Evolutionary conservation across 2,329 filamentous ascomycete species (phyloP).

Genomic region (Colletotrichum musae): DNA sequence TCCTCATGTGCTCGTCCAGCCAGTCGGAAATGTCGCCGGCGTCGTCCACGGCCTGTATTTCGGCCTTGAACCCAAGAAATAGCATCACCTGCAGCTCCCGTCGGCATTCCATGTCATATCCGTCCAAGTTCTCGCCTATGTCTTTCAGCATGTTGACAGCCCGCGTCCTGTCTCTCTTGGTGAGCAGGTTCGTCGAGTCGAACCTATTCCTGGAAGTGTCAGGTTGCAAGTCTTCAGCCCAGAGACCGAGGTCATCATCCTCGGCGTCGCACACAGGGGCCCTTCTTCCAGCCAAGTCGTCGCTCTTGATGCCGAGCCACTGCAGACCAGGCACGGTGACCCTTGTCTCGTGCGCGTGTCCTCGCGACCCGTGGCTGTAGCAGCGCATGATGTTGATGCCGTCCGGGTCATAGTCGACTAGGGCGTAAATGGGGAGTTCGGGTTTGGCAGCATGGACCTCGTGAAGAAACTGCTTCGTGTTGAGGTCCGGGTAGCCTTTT

Average conservation of each 20-base stretch:
- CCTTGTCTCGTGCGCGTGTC: conserved; percentile 71
- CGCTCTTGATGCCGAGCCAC: conserved; percentile 75
- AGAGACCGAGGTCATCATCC: background rate
- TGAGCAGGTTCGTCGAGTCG: conserved; percentile 54
- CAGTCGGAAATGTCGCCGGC: conserved; percentile 64
- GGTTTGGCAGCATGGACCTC: conserved; percentile 63
- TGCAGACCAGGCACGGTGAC: conserved; percentile 64
- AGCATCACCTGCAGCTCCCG: conserved; percentile 80
- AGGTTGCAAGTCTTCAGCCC: no score
- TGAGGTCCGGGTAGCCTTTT: conserved; percentile 86
- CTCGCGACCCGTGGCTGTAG: conserved; percentile 79
- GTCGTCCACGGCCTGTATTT: conserved; percentile 80
- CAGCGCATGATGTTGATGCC: conserved; percentile 81
- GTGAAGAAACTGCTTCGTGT: conserved; percentile 76
- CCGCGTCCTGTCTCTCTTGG: conserved; percentile 69
- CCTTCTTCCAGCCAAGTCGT: conserved; percentile 53
- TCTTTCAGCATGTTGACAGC: conserved; percentile 68
- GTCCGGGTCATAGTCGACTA: conserved; percentile 84
- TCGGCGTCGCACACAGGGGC: background rate
- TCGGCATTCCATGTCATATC: conserved; percentile 56
- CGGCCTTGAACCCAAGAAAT: conserved; percentile 80
- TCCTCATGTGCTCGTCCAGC: conserved; percentile 61
- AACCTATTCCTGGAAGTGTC: background rate
- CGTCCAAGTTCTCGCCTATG: conserved; percentile 47
- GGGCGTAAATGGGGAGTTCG: conserved; percentile 69